phyloP scores from a whole-genome alignment of 768 basidiomycete species.

The Punctularia strigosozonata region DNA sequence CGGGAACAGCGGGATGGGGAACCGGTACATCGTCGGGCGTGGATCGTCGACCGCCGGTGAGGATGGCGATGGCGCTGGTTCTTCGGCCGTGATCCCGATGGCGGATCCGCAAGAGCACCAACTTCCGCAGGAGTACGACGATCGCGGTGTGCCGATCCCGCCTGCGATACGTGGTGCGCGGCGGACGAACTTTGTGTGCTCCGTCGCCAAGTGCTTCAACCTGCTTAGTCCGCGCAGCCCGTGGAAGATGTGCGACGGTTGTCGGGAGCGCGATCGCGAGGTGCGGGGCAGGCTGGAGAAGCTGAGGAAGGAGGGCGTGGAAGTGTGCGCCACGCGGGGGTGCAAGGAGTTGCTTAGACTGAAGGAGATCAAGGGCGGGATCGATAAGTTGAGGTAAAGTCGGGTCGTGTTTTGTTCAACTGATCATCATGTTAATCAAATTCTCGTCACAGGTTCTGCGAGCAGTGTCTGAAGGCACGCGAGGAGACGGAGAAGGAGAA shows the following conservation, averaged over 20 bases:
- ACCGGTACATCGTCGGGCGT: too few relatives aligned
- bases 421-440: too few relatives aligned
- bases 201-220: constrained; percentile 29
- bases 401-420: too few relatives aligned
- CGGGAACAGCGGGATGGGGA: too few relatives aligned
- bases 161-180: constrained; percentile 19
- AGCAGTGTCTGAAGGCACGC: too few relatives aligned
- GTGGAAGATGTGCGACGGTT: constrained; percentile 38
- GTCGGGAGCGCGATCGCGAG: constrained; percentile 24
- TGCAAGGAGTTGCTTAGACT: constrained; percentile 19
- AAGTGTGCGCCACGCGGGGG: constrained; percentile 13
- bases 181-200: constrained; percentile 25
- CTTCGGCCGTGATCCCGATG: too few relatives aligned
- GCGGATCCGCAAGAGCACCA: too few relatives aligned
- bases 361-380: constrained; percentile 1
- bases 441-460: too few relatives aligned
- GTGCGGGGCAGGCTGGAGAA: constrained; percentile 18
- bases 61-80: too few relatives aligned
- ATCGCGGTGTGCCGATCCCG: too few relatives aligned
- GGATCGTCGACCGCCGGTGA: too few relatives aligned
- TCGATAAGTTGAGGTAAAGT: constrained; percentile 2
- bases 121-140: too few relatives aligned
- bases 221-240: constrained; percentile 28
- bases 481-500: constrained; percentile 4
- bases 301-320: constrained; percentile 12